phyloP scores from a whole-genome alignment of 176 grass and related monocot genomes.

The Thinopyrum elongatum region DNA sequence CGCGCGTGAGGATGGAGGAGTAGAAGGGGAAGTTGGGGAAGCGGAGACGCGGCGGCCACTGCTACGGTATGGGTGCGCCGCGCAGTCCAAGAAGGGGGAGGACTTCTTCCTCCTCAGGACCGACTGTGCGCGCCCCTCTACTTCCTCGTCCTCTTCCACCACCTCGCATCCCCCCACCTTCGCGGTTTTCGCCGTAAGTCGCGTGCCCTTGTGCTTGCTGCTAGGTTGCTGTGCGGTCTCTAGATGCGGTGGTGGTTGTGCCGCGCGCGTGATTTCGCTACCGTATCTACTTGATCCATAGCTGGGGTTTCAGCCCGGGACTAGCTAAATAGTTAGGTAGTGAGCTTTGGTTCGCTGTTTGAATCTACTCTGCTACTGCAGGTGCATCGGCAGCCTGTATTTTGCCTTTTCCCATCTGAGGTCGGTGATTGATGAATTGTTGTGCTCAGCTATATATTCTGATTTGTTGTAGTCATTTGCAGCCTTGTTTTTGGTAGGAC shows the following conservation, averaged over 20 bases:
- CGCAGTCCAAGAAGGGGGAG: slow-evolving; percentile 95
- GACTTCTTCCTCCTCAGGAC: slow-evolving; percentile 94
- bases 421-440: not conserved
- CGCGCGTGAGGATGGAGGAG: slow-evolving; percentile 28
- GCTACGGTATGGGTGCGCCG: slow-evolving; percentile 80
- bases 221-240: not conserved
- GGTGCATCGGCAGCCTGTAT: slow-evolving; percentile 20
- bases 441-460: not conserved
- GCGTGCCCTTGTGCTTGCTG: not conserved
- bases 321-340: not conserved
- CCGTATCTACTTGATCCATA: not conserved
- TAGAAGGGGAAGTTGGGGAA: not conserved
- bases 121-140: slow-evolving; percentile 63
- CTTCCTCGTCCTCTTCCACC: slow-evolving; percentile 34
- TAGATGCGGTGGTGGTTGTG: not conserved
- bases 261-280: not conserved
- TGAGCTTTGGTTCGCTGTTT: not conserved
- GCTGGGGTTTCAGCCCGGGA: not conserved
- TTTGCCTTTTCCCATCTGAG: not conserved
- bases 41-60: slow-evolving; percentile 51
- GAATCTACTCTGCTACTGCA: not conserved
- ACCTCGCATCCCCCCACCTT: slow-evolving; percentile 58
- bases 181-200: slow-evolving; percentile 75
- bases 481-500: slow-evolving; percentile 9
- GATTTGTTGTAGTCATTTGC: slow-evolving; percentile 18